A percentile compares a stretch with the other conserved stretches of the same genome.
These are phyloP conservation scores for Besnoitia besnoiti DNA, from an alignment of 169 alveolate species.

Conservation along the genomic window DNA sequence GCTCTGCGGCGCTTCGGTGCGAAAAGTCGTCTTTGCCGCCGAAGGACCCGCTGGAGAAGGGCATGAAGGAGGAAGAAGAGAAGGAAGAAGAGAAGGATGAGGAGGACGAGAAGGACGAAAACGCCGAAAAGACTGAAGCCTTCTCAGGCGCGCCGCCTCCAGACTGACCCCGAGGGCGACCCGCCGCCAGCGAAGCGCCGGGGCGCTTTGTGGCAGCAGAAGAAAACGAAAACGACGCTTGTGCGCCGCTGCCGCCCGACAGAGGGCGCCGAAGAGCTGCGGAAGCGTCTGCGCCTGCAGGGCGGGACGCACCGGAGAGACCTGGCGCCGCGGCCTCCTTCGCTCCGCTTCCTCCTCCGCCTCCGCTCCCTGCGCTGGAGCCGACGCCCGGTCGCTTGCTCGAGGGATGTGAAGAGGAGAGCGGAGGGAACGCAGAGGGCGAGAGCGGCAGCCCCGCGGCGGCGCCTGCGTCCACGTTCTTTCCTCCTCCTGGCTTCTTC, in stretches of 20 bases:
- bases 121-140: slow-evolving; percentile 6
- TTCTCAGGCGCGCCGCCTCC: neutral
- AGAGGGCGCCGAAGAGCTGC: neutral
- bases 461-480: neutral
- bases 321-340: neutral
- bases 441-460: neutral
- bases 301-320: neutral
- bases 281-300: neutral
- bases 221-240: neutral
- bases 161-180: neutral
- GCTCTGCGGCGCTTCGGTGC: too few relatives aligned
- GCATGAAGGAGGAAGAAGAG: neutral
- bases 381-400: neutral
- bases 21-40: too few relatives aligned
- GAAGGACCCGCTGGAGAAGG: neutral
- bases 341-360: neutral
- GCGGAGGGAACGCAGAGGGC: slow-evolving; percentile 18
- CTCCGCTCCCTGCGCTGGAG: neutral
- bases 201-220: neutral
- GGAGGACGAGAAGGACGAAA: slow-evolving; percentile 3
- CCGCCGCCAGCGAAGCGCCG: neutral
- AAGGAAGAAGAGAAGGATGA: neutral
- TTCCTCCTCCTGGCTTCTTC: neutral
- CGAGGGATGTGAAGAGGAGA: neutral
- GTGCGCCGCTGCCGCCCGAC: too few relatives aligned